phyloP scores from a whole-genome alignment of 1,139 yeast species.

The Geotrichum candidum region DNA sequence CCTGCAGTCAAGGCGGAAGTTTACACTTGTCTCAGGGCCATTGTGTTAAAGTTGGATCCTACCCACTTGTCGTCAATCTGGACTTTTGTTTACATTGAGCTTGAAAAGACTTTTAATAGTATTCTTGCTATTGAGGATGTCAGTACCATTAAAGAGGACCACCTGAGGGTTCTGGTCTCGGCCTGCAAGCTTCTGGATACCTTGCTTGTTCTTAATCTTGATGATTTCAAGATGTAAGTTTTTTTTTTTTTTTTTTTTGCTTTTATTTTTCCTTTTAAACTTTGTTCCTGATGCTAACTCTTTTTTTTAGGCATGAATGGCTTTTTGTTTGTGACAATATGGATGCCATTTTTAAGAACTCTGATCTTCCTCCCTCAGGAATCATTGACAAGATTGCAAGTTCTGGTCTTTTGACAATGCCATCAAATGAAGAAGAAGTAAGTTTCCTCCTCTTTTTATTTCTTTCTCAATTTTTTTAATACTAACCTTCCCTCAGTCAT shows the following conservation, averaged over 20 bases:
- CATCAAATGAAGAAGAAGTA: not conserved
- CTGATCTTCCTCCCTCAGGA: constrained; percentile 37
- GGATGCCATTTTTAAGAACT: constrained; percentile 49
- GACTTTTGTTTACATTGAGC: constrained; percentile 59
- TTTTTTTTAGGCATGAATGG: constrained; percentile 56
- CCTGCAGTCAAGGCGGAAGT: constrained; percentile 42
- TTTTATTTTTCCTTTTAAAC: not conserved
- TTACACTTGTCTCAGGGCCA: constrained; percentile 54
- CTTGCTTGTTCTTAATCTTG: constrained; percentile 57
- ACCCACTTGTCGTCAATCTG: constrained; percentile 64
- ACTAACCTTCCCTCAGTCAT: constrained; percentile 5
- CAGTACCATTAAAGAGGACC: constrained; percentile 39
- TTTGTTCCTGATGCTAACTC: not conserved
- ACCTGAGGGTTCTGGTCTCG: constrained; percentile 32
- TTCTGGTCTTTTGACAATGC: constrained; percentile 21
- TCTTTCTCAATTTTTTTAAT: not conserved
- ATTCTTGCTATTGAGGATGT: constrained; percentile 34
- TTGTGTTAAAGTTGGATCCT: constrained; percentile 56
- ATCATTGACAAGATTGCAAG: constrained; percentile 36
- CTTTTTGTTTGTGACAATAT: constrained; percentile 68
- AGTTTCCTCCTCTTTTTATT: not conserved
- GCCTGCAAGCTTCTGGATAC: constrained; percentile 77
- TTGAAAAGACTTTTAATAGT: constrained; percentile 49
- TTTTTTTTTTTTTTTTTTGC: not conserved
- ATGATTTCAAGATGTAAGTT: constrained; percentile 62